A percentile compares a stretch with the other conserved stretches of the same genome.
These are phyloP conservation scores for Diplodia corticola DNA, from an alignment of 2,329 filamentous ascomycete species.

Conservation along the genomic window DNA sequence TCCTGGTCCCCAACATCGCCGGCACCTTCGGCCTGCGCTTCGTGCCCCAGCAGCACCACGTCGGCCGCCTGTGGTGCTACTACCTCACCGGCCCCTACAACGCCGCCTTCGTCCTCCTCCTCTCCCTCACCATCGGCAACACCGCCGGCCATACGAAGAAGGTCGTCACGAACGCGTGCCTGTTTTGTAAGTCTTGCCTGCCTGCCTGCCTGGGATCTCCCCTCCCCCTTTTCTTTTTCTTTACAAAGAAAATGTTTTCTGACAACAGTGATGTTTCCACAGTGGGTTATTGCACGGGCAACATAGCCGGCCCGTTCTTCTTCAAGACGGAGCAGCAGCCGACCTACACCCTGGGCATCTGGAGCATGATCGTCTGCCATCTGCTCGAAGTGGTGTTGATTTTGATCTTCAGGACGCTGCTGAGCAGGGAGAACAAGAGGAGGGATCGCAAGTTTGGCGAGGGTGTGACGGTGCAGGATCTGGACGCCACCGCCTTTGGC, in stretches of 20 bases:
- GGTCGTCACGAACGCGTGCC: conserved; percentile 62
- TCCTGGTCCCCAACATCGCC: conserved; percentile 51
- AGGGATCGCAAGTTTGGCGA: conserved; percentile 51
- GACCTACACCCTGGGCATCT: conserved; percentile 53
- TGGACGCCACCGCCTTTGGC: conserved; percentile 25
- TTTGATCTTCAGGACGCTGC: conserved; percentile 46
- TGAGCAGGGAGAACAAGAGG: conserved; percentile 52
- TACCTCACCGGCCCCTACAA: conserved; percentile 58
- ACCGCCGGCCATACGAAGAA: conserved; percentile 44
- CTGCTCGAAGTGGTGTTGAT: conserved; percentile 54
- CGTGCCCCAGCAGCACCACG: conserved; percentile 51
- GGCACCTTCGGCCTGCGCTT: conserved; percentile 61
- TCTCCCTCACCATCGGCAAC: conserved; percentile 53
- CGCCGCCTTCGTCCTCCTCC: conserved; percentile 54
- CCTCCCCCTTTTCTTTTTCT: too few relatives aligned
- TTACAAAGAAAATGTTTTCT: not conserved
- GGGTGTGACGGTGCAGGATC: conserved; percentile 49
- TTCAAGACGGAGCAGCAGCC: conserved; percentile 58
- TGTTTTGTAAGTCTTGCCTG: conserved; percentile 50
- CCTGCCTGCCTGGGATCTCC: too few relatives aligned
- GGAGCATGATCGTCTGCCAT: conserved; percentile 58
- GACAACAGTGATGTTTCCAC: not conserved
- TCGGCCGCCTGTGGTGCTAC: conserved; percentile 60
- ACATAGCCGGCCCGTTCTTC: conserved; percentile 64
- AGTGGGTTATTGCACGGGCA: conserved; percentile 60